phyloP scores from a whole-genome alignment of 192 early-diverging fungal genomes.

The Jimgerdemannia flammicorona region DNA sequence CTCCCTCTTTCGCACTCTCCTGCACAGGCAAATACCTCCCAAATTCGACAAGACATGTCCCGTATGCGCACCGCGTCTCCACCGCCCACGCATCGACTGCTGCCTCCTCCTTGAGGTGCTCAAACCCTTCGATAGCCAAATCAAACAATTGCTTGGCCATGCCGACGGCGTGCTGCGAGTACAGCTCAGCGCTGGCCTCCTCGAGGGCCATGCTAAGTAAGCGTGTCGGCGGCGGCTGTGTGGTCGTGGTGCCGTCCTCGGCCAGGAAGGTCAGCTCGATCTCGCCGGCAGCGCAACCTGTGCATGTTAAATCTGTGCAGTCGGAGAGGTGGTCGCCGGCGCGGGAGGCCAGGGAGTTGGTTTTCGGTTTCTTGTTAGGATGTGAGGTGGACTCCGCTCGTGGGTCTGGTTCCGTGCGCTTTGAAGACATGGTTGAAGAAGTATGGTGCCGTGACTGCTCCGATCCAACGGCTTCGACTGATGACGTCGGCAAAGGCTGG shows the following conservation, averaged over 20 bases:
- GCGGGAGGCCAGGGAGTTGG: neutral
- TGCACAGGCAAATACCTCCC: slow-evolving; percentile 19
- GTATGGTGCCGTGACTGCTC: neutral
- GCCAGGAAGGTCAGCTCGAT: slow-evolving; percentile 54
- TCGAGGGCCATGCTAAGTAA: slow-evolving; percentile 58
- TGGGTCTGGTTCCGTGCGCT: neutral
- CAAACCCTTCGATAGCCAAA: slow-evolving; percentile 51
- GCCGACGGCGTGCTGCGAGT: slow-evolving; percentile 12
- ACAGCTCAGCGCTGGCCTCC: slow-evolving; percentile 21
- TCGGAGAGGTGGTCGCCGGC: slow-evolving; percentile 39
- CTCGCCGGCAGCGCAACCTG: slow-evolving; percentile 60
- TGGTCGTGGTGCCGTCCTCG: slow-evolving; percentile 21
- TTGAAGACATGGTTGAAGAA: neutral
- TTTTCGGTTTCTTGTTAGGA: neutral
- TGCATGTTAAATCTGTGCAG: slow-evolving; percentile 52
- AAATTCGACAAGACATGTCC: slow-evolving; percentile 24
- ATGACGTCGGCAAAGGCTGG: no score
- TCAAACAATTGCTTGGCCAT: slow-evolving; percentile 47
- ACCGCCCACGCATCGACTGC: slow-evolving; percentile 9
- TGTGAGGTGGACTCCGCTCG: neutral
- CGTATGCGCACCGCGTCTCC: slow-evolving; percentile 26
- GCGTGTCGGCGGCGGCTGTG: slow-evolving; percentile 41
- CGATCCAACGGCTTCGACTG: no score
- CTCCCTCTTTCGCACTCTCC: slow-evolving; percentile 29
- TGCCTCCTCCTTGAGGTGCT: slow-evolving; percentile 36